These are phyloP conservation scores for Phytophthora nicotianae DNA, from an alignment of 352 stramenopile genomes.

Conservation along the genomic window DNA sequence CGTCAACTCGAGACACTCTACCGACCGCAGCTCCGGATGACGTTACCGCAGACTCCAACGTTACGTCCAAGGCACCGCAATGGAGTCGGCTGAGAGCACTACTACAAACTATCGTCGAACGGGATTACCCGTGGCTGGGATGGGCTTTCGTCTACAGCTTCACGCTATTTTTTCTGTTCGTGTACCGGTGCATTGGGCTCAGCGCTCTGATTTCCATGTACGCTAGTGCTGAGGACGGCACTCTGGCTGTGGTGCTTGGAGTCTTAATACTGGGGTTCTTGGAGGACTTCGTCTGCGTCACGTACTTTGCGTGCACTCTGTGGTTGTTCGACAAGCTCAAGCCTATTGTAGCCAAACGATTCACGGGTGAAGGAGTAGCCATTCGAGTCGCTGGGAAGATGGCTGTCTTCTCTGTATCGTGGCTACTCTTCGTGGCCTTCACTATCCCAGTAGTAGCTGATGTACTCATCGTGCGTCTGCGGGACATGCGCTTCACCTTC, in stretches of 20 bases:
- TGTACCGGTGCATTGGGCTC: constrained; percentile 31
- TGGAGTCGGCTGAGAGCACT: background rate
- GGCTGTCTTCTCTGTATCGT: constrained; percentile 37
- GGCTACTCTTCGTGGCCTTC: constrained; percentile 31
- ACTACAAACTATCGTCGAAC: background rate
- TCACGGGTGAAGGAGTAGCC: background rate
- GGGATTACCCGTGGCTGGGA: constrained; percentile 33
- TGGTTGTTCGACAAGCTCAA: constrained; percentile 16
- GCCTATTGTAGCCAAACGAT: background rate
- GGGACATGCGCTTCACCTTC: constrained; percentile 51
- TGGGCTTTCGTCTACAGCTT: constrained; percentile 43
- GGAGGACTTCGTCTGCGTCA: constrained; percentile 45
- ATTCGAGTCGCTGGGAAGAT: constrained; percentile 19
- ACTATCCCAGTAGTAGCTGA: constrained; percentile 40
- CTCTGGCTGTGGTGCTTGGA: constrained; percentile 8
- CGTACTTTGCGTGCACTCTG: constrained; percentile 16
- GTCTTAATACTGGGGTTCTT: constrained; percentile 40
- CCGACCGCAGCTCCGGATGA: background rate
- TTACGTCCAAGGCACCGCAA: background rate
- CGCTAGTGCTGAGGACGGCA: constrained; percentile 19
- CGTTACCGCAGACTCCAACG: background rate
- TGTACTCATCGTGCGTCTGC: constrained; percentile 42
- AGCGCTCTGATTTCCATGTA: background rate
- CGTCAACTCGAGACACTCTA: background rate
- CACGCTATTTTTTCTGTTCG: constrained; percentile 39